Percentiles rank a stretch among this genome's conserved stretches.
Conservation (phyloP, 768 basidiomycete species). For the Rhodotorula sphaerocarpa region DNA sequence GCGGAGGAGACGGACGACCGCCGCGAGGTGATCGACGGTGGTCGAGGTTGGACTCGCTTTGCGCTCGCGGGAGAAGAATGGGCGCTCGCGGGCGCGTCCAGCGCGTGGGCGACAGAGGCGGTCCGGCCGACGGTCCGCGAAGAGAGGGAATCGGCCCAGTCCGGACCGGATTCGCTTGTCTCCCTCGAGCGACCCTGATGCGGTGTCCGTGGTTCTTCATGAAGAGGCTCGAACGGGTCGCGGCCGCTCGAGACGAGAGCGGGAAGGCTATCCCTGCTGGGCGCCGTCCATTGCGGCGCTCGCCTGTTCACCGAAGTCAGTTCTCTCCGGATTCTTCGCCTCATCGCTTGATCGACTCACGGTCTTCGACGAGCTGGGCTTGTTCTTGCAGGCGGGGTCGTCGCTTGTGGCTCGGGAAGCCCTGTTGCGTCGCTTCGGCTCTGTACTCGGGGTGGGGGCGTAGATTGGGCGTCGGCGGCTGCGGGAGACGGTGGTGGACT, state of each 20-base stretch:
- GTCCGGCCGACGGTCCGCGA: neutral
- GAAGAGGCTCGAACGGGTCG: too few species aligned
- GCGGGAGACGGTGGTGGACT: neutral
- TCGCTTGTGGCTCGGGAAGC: neutral
- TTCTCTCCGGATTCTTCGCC: neutral
- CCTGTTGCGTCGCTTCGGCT: neutral
- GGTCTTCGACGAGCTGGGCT: neutral
- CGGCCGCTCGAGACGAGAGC: too few species aligned
- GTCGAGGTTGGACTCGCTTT: neutral
- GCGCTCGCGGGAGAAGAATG: too few species aligned
- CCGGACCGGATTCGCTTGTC: neutral
- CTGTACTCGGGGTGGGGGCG: neutral
- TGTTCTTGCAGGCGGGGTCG: neutral
- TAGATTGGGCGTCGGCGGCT: neutral
- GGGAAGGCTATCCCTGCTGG: too few species aligned
- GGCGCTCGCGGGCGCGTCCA: too few species aligned
- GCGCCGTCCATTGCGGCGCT: too few species aligned
- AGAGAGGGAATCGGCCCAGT: neutral
- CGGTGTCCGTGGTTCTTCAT: too few species aligned
- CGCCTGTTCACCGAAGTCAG: neutral
- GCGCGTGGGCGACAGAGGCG: neutral
- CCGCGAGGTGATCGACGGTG: slow-evolving; percentile 1
- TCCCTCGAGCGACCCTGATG: neutral
- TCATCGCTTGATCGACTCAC: too few species aligned
- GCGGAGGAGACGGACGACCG: slow-evolving; percentile 6